Conservation (phyloP, 352 stramenopile species). For the Phytophthora ohioensis region DNA sequence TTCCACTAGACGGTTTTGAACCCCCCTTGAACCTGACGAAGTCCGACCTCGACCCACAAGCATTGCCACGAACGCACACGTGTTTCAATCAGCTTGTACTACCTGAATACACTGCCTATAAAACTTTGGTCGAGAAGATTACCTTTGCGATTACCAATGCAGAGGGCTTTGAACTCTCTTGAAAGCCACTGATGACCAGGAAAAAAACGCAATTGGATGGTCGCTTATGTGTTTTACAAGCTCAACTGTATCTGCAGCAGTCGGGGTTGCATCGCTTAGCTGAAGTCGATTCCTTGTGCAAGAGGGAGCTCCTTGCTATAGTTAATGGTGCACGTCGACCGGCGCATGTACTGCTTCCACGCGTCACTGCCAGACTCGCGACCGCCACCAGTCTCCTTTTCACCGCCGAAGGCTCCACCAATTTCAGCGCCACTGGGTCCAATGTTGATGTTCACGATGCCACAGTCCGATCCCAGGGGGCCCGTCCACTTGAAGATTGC, state of each 20-base stretch:
- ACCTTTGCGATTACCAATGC: conserved; percentile 82
- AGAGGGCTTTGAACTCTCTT: conserved; percentile 86
- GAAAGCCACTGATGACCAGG: conserved; percentile 12
- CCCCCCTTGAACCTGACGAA: conserved; percentile 89
- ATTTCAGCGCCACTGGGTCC: conserved; percentile 93
- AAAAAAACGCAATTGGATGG: conserved; percentile 15
- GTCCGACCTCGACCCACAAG: conserved; percentile 73
- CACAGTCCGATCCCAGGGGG: conserved; percentile 90
- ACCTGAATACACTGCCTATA: conserved; percentile 77
- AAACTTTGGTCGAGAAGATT: conserved; percentile 76
- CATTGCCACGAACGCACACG: conserved; percentile 80
- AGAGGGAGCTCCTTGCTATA: conserved; percentile 93
- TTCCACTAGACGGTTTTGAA: conserved; percentile 87
- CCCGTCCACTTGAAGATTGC: conserved; percentile 95
- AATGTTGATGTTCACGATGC: conserved; percentile 96
- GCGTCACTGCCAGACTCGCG: conserved; percentile 92
- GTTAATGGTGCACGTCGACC: conserved; percentile 95
- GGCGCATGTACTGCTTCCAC: conserved; percentile 96
- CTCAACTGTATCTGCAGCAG: conserved; percentile 6
- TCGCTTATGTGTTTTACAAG: conserved; percentile 24
- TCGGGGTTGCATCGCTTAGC: conserved; percentile 37
- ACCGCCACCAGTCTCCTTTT: conserved; percentile 93
- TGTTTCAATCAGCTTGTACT: conserved; percentile 93
- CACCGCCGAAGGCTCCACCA: conserved; percentile 92
- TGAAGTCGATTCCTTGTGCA: conserved; percentile 94